Evolutionary conservation across 2,329 filamentous ascomycete species (phyloP).

Genomic region (Diaporthe helianthi): DNA sequence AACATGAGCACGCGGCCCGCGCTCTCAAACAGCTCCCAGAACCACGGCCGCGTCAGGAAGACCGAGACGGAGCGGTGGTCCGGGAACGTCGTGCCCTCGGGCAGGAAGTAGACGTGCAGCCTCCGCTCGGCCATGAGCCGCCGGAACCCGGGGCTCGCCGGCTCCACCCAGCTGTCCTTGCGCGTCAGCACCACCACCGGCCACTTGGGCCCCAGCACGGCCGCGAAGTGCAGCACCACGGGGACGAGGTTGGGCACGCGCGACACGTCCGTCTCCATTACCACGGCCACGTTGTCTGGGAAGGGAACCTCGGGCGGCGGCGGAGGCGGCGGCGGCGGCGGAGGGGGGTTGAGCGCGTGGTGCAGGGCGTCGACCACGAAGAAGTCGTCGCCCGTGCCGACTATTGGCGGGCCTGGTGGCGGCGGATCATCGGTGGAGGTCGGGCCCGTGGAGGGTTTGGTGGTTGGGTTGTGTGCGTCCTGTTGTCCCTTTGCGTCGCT

Average conservation of each 20-base stretch:
- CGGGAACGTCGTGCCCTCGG: slow-evolving; percentile 44
- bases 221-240: slow-evolving; percentile 43
- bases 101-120: slow-evolving; percentile 50
- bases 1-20: slow-evolving; percentile 47
- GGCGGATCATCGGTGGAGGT: background rate
- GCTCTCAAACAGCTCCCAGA: slow-evolving; percentile 47
- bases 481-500: background rate
- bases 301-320: slow-evolving; percentile 21
- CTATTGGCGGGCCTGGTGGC: slow-evolving; percentile 14
- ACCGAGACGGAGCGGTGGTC: slow-evolving; percentile 45
- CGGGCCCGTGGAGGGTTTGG: background rate
- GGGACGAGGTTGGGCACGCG: slow-evolving; percentile 45
- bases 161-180: slow-evolving; percentile 38
- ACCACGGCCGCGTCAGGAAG: slow-evolving; percentile 46
- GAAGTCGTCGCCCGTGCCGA: slow-evolving; percentile 32
- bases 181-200: slow-evolving; percentile 53
- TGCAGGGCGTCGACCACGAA: slow-evolving; percentile 31
- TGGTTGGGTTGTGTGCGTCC: background rate
- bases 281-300: slow-evolving; percentile 37
- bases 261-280: slow-evolving; percentile 52
- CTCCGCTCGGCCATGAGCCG: slow-evolving; percentile 44
- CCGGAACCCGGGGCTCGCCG: slow-evolving; percentile 44
- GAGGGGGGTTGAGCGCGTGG: slow-evolving; percentile 27
- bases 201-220: slow-evolving; percentile 50
- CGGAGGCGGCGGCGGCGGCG: slow-evolving; percentile 26